Base-by-base conservation (phyloP, 2,329 filamentous ascomycete species). In the Penicillium sp. region DNA sequence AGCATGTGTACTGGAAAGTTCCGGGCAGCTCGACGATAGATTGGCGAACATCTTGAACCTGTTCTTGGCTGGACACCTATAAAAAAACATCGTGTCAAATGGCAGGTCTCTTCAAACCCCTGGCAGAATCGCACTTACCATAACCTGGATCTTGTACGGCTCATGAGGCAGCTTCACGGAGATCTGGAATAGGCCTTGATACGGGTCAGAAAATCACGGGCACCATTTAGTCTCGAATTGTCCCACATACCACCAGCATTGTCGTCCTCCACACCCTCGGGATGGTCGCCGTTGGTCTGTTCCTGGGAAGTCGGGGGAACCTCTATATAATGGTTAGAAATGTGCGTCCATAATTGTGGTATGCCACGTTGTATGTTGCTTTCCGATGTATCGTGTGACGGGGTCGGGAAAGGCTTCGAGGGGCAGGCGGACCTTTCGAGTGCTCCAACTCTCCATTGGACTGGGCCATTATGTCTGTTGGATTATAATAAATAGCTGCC, bases 1-100 rank as follows among this genome's bases (percentile, higher is more conserved):
- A 99, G 80, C 94, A 99, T 46, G 94, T 96, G 79, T 97, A 97
- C 75, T 96, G 91, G 77, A 97, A 94, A 45, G 93, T 95, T 54
- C 88, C 83, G 4, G 94, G 94, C 43, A 91, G 83, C 75, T 99
- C 94, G 76, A 97, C 91, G 70, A 99, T 89, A 56, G 92, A 93
- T 76, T 97, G 94, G 61, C 94, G 90, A 64, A 99, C 87, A 79
- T 99, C 94, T 75, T 97, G 94, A 55, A 97, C 88, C 73, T 97
- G 93, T 77, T 99, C 95, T 80, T 96, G 89, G 60, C 87, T 87
- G 34, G 91, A 93, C 50, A 96, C 89, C 89, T 94, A 65, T 47
- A 32, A 41, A 49, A 55, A 48, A 48, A 17, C 29, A 39, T 26
- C 54, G 49, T 51, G 47, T 52, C 56, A 74, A 53, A 71, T 63